Conservation (phyloP, 2,329 filamentous ascomycete species). For the Corynespora cassiicola region DNA sequence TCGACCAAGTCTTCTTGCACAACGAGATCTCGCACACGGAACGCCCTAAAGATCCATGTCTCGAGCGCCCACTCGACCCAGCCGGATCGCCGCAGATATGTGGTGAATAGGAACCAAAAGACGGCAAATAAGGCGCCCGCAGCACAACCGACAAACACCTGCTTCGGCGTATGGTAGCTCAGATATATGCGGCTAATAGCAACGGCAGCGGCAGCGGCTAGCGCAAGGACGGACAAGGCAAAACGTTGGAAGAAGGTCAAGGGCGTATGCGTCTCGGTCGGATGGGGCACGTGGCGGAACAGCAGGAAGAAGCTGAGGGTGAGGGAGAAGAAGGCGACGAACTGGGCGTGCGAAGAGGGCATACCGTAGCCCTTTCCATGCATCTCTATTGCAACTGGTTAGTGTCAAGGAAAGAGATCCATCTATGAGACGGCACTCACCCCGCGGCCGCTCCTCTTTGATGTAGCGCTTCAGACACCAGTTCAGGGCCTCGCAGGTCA, state of each 20-base stretch:
- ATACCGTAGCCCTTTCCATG: conserved; percentile 96
- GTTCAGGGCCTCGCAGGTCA: conserved; percentile 90
- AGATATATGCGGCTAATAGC: conserved; percentile 87
- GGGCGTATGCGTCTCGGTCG: conserved; percentile 59
- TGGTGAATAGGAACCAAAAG: conserved; percentile 79
- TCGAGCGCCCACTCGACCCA: conserved; percentile 77
- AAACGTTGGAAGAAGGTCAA: conserved; percentile 69
- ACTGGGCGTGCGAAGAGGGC: conserved; percentile 95
- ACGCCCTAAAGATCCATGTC: conserved; percentile 65
- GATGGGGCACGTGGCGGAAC: conserved; percentile 67
- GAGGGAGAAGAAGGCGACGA: conserved; percentile 88
- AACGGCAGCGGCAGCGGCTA: conserved; percentile 57
- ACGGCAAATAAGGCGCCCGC: conserved; percentile 76
- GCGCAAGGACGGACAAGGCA: conserved; percentile 52
- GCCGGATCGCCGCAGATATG: conserved; percentile 69
- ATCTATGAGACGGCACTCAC: too few species aligned
- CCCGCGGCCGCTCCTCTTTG: conserved; percentile 85
- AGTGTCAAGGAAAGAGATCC: too few species aligned
- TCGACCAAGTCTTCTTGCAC: conserved; percentile 88
- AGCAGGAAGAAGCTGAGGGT: conserved; percentile 86
- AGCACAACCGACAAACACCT: conserved; percentile 80
- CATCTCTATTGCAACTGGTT: conserved; percentile 58
- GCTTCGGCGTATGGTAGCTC: conserved; percentile 86
- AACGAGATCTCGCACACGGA: conserved; percentile 82
- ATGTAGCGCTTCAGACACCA: conserved; percentile 88